Evolutionary conservation across 805 yeast genomes (phyloP).

Genomic region (Ogataea minuta): DNA sequence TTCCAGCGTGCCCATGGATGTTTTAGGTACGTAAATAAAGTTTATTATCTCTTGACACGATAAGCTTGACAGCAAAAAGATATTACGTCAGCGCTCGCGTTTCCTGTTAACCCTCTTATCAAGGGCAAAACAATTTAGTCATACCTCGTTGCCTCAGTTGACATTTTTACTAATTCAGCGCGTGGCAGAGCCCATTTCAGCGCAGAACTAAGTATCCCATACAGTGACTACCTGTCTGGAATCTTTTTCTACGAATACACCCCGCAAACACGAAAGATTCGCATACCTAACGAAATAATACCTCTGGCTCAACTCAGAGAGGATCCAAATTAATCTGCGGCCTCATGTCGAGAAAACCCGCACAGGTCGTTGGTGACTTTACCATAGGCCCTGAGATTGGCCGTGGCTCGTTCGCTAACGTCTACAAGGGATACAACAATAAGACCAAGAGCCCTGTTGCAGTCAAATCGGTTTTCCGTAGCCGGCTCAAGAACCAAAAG

Average conservation of each 20-base stretch:
- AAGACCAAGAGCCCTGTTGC: slow-evolving; percentile 68
- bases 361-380: slow-evolving; percentile 44
- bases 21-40: background rate
- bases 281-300: too few relatives aligned
- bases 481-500: slow-evolving; percentile 80
- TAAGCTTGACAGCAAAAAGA: slow-evolving; percentile 1
- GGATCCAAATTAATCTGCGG: background rate
- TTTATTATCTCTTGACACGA: slow-evolving; percentile 2
- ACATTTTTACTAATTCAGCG: too few relatives aligned
- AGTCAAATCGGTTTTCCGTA: slow-evolving; percentile 80
- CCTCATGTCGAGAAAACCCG: slow-evolving; percentile 10
- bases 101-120: slow-evolving; percentile 8
- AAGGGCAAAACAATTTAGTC: slow-evolving; percentile 15
- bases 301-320: too few relatives aligned
- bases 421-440: slow-evolving; percentile 74
- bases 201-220: too few relatives aligned
- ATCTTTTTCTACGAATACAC: too few relatives aligned
- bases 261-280: slow-evolving; percentile 1
- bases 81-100: slow-evolving; percentile 1
- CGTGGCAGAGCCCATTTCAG: too few relatives aligned
- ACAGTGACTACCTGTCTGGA: too few relatives aligned
- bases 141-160: slow-evolving; percentile 4
- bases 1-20: slow-evolving; percentile 3
- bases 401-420: slow-evolving; percentile 93
- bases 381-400: slow-evolving; percentile 84